Evolutionary conservation across 2,329 filamentous ascomycete species (phyloP), one percentile per base, ranked within the genome.

Genomic region (Akanthomyces muscarius): DNA sequence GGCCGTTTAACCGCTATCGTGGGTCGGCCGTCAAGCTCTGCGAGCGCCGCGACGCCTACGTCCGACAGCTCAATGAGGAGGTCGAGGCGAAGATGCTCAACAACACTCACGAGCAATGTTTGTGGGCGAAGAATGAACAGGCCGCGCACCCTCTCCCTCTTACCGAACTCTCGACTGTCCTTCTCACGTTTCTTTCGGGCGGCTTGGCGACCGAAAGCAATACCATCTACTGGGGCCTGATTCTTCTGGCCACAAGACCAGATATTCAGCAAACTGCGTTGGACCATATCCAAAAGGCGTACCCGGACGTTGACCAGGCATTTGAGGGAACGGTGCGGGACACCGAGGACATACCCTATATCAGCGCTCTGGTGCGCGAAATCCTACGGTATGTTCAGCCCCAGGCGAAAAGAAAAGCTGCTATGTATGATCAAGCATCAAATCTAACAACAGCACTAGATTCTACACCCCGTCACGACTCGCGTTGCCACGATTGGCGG

Each of bases 11-110:
- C 16, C 56, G 36, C 11, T 60, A 60, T 16, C 47, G 47, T 10
- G 18, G 45, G 21, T 21, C 14, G 21, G 57, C 57, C 6, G 18
- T 25, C 21, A 28, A 44, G 23, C 57, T 60, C n/a, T 44, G 57
- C 57, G 57, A 51, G 47, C 57, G 57, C 1, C 57, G 57, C 47
- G 57, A 60, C 33, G 57, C 45, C 16, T 60, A 60, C 38, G 57
- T 60, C 16, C 18, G 33, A 4, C 45, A 42, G 30, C 57, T 60
- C 10, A 60, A 60, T 23, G 57, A 60, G 3, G 57, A 60, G 18
- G 47, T 60, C 44, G 51, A 44, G 33, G 47, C 23, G 10, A 59
- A 60, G 47, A 51, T 52, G 33, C 57, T 47, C 45, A 33, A 18
- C 13, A 48, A 48, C 36, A 60, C 57, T 0, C 33, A 60, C 23